Conservation (phyloP, 2,329 filamentous ascomycete genomes). For the Fonsecaea pedrosoi region DNA sequence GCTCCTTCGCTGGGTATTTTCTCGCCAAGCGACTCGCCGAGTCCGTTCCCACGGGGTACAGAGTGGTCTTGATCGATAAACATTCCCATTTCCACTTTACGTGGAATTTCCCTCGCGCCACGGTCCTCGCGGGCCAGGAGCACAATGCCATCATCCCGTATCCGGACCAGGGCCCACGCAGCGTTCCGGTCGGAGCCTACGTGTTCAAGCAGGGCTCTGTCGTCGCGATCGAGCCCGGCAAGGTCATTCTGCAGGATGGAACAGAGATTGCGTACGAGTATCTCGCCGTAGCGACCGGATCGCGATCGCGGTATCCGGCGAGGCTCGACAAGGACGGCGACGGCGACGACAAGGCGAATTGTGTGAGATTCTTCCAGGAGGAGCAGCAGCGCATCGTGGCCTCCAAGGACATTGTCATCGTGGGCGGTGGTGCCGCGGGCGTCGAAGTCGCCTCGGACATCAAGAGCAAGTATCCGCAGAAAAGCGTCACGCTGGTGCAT, state of each 20-base stretch:
- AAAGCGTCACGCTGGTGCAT: slow-evolving; percentile 57
- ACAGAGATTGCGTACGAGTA: slow-evolving; percentile 61
- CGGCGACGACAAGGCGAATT: slow-evolving; percentile 26
- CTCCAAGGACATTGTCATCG: slow-evolving; percentile 55
- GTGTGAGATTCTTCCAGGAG: slow-evolving; percentile 28
- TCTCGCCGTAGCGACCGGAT: slow-evolving; percentile 65
- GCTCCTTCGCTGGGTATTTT: slow-evolving; percentile 64
- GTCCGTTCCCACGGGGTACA: slow-evolving; percentile 58
- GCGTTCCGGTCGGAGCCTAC: slow-evolving; percentile 46
- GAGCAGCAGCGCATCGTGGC: slow-evolving; percentile 47
- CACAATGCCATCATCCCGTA: slow-evolving; percentile 68
- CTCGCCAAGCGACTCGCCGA: slow-evolving; percentile 58
- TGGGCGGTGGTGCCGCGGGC: slow-evolving; percentile 59
- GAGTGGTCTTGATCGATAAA: slow-evolving; percentile 64
- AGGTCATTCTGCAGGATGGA: slow-evolving; percentile 53
- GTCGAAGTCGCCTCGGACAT: slow-evolving; percentile 60
- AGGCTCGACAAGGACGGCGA: not conserved
- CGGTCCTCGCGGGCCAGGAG: slow-evolving; percentile 63
- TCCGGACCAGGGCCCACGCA: slow-evolving; percentile 49
- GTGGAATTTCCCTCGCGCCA: slow-evolving; percentile 66
- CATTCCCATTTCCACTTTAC: slow-evolving; percentile 68
- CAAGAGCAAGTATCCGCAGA: slow-evolving; percentile 56
- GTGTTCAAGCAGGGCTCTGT: slow-evolving; percentile 55
- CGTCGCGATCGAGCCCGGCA: slow-evolving; percentile 46
- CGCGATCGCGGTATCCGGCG: slow-evolving; percentile 40